Evolutionary conservation across 2,329 filamentous ascomycete species (phyloP).

Genomic region (Eurotiales sp.): DNA sequence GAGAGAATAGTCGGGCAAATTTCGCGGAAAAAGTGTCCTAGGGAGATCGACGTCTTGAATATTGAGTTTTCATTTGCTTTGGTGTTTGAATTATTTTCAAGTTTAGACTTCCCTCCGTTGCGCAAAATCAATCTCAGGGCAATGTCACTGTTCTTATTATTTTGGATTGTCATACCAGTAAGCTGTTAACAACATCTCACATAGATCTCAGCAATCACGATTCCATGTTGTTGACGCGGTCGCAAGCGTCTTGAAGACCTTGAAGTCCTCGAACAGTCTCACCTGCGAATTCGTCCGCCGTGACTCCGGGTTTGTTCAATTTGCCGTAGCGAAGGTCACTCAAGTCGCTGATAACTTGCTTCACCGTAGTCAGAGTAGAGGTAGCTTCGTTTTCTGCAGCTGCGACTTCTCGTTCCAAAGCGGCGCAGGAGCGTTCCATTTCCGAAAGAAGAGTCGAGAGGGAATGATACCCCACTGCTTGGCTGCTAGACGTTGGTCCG

Average conservation of each 20-base stretch:
- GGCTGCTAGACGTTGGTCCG: constrained; percentile 40
- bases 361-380: constrained; percentile 57
- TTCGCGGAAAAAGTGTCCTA: not conserved
- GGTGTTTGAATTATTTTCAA: too few species aligned
- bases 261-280: constrained; percentile 66
- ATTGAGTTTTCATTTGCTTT: not conserved
- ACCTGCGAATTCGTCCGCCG: constrained; percentile 59
- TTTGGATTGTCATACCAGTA: not conserved
- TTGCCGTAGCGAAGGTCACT: constrained; percentile 81
- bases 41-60: not conserved
- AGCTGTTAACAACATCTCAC: not conserved
- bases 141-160: not conserved
- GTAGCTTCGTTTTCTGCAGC: constrained; percentile 63
- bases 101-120: not conserved
- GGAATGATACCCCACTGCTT: constrained; percentile 53
- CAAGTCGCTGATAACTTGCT: constrained; percentile 64
- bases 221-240: constrained; percentile 25
- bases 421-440: constrained; percentile 62
- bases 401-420: constrained; percentile 65
- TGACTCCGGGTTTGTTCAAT: constrained; percentile 49
- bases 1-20: not conserved
- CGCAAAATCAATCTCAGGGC: not conserved
- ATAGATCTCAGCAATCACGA: not conserved
- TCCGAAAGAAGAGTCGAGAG: constrained; percentile 63
- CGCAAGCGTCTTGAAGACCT: constrained; percentile 62